Conservation (phyloP, 805 yeast species). For the Candida nitratophila region DNA sequence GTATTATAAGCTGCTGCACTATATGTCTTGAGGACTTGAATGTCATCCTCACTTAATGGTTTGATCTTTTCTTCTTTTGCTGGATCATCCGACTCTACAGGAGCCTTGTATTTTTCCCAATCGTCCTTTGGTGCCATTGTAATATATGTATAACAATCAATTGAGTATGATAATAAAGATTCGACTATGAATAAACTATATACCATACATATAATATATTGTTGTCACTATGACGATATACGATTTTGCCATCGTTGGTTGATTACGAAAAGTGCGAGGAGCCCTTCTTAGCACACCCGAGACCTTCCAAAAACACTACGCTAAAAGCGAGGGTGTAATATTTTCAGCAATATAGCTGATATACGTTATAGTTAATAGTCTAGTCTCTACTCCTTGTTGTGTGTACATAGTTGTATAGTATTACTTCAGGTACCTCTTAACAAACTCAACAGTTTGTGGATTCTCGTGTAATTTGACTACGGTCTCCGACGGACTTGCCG, state of each 20-base stretch:
- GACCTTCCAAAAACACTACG: too few species aligned
- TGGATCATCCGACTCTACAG: constrained; percentile 55
- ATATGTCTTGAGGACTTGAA: constrained; percentile 92
- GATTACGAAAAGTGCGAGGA: not conserved
- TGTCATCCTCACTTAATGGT: constrained; percentile 93
- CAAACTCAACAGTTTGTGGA: constrained; percentile 21
- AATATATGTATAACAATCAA: not conserved
- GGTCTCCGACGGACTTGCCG: constrained; percentile 6
- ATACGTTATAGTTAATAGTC: too few species aligned
- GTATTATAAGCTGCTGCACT: constrained; percentile 96
- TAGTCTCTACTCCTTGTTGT: too few species aligned
- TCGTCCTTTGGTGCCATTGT: constrained; percentile 93
- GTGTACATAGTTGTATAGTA: too few species aligned
- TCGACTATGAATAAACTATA: too few species aligned
- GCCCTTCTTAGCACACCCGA: too few species aligned
- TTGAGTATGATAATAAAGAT: too few species aligned
- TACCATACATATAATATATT: too few species aligned
- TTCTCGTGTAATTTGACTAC: constrained; percentile 13
- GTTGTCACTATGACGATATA: too few species aligned
- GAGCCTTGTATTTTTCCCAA: constrained; percentile 95
- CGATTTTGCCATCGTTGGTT: not conserved
- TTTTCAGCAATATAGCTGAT: too few species aligned
- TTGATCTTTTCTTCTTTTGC: constrained; percentile 63
- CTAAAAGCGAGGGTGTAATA: too few species aligned
- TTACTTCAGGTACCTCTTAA: constrained; percentile 6